Base-by-base conservation (phyloP, 169 alveolate species). In the Cryptosporidium sp. region DNA sequence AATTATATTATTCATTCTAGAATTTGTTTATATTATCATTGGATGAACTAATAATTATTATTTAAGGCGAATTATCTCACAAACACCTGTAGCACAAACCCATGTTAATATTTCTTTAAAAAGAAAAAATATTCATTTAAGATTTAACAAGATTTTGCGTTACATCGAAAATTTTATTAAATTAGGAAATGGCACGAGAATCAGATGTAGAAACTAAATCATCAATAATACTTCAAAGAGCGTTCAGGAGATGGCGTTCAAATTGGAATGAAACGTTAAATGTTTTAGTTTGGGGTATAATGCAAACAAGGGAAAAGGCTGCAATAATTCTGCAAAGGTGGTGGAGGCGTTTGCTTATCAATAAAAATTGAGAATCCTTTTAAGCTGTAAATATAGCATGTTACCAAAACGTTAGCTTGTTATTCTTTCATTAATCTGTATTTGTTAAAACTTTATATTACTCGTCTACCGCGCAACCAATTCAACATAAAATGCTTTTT, bases 261-360 rank as follows among this genome's bases (percentile, higher is more conserved):
- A 45, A 39, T 67, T 80, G 89, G 89, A 41, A 80, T 65, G 80
- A 80, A 39, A 80, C 65, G 37, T 23, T 80, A n/a, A 41, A 65
- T 80, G 43, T 80, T 62, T 48, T 80, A n/a, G 35, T 80, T 62
- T 80, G 74, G 89, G 89, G 89, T 21, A 80, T 80, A 10, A 80
- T 80, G 89, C 41, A 80, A 29, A 80, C 75, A 35, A 80, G 89
- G 55, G 89, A 80, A 67, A 80, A 70, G 70, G 89, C 89, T 16
- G 89, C 89, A 2, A 67, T 62, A 23, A 65, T 80, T 43, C 26
- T 80, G 43, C 89, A 80, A 48, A 80, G 89, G 45, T 65, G 75
- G 89, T 80, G 89, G 89, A 59, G 89, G 12, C 52, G 7, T 31
- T 35, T 23, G 55, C 18, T 33, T 37, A 55, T 35, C 21, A 73